Percentiles rank a stretch among this genome's conserved stretches.
Evolutionary conservation across 1,284 basidiomycete genomes (phyloP).

Genomic region (Butyriboletus appendiculatus): DNA sequence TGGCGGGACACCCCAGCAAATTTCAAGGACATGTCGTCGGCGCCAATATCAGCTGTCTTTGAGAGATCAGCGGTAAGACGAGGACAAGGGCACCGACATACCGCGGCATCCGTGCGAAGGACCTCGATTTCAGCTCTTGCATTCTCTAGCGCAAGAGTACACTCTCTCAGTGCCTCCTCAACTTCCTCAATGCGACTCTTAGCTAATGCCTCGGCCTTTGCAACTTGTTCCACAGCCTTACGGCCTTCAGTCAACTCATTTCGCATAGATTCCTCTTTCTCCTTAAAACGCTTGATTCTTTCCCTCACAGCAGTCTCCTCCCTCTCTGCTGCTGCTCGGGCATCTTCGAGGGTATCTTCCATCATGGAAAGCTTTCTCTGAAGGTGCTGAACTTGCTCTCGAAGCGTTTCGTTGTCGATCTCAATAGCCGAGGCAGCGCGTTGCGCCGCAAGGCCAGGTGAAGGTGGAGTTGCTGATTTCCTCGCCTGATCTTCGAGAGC

Average conservation of each 20-base stretch:
- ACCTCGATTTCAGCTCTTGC: conserved; percentile 91
- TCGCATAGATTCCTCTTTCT: conserved; percentile 73
- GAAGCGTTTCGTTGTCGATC: conserved; percentile 92
- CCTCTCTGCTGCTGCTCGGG: conserved; percentile 66
- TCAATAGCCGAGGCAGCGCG: conserved; percentile 65
- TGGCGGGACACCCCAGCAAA: conserved; percentile 41
- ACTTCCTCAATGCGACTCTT: conserved; percentile 75
- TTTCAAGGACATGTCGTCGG: conserved; percentile 38
- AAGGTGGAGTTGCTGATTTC: conserved; percentile 39
- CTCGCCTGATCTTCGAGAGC: conserved; percentile 59
- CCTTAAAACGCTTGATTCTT: conserved; percentile 70
- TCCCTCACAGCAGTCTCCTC: conserved; percentile 71
- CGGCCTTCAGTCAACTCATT: conserved; percentile 65
- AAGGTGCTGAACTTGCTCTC: conserved; percentile 85
- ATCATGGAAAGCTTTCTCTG: conserved; percentile 74
- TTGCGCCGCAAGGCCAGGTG: conserved; percentile 40
- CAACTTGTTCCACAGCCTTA: conserved; percentile 63
- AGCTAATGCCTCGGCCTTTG: conserved; percentile 63
- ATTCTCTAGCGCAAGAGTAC: conserved; percentile 85
- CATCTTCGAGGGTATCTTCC: conserved; percentile 88
- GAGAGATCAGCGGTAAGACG: conserved; percentile 7
- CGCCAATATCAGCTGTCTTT: conserved; percentile 28
- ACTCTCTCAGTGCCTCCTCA: conserved; percentile 87
- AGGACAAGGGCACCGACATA: conserved; percentile 41
- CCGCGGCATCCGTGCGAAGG: conserved; percentile 74